phyloP scores from a whole-genome alignment of 805 yeast genomes.

The Debaryomyces prosopidis region DNA sequence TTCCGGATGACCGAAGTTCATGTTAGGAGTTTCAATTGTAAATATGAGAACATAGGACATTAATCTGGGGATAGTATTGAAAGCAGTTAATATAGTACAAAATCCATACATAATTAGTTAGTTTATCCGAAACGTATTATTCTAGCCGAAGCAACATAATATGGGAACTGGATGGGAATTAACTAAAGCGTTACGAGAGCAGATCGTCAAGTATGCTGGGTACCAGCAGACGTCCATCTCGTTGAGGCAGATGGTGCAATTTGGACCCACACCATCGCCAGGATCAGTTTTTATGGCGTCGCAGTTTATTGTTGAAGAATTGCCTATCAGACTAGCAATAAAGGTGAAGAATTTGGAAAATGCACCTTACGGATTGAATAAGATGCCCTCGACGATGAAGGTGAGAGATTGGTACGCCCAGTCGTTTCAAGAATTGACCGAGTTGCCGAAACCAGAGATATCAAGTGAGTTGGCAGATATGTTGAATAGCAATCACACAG shows the following conservation, averaged over 20 bases:
- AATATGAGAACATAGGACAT: no score
- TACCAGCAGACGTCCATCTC: conserved; percentile 84
- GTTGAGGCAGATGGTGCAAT: conserved; percentile 86
- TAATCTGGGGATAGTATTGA: no score
- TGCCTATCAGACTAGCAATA: conserved; percentile 84
- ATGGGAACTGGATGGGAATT: conserved; percentile 53
- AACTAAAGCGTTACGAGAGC: conserved; percentile 49
- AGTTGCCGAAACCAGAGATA: conserved; percentile 58
- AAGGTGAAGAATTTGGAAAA: conserved; percentile 81
- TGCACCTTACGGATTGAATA: conserved; percentile 71
- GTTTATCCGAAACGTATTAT: no score
- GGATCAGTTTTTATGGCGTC: conserved; percentile 82
- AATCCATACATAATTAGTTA: no score
- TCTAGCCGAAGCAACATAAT: neutral
- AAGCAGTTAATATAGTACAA: no score
- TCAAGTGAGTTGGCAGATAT: conserved; percentile 40
- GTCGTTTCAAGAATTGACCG: conserved; percentile 79
- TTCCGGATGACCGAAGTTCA: no score
- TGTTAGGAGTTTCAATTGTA: no score
- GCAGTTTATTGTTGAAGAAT: conserved; percentile 79
- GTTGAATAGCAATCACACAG: conserved; percentile 15
- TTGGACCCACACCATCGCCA: conserved; percentile 76
- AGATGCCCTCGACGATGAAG: conserved; percentile 71
- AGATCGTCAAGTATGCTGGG: conserved; percentile 64
- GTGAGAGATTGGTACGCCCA: conserved; percentile 91